phyloP scores from a whole-genome alignment of 1,139 yeast genomes.

The Suhomyces maxii region DNA sequence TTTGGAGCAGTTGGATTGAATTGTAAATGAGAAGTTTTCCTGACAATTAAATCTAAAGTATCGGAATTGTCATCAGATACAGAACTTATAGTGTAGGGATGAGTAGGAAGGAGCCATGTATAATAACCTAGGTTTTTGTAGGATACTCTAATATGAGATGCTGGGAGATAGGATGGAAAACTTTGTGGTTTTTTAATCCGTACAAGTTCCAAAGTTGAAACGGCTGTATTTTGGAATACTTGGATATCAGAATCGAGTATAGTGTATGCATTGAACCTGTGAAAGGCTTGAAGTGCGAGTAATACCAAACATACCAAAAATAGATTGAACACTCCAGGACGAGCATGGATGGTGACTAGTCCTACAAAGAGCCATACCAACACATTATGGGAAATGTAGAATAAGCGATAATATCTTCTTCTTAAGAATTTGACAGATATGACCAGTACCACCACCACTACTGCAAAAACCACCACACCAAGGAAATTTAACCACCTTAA shows the following conservation, averaged over 20 bases:
- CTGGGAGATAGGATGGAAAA: conserved; percentile 30
- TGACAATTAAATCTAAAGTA: conserved; percentile 26
- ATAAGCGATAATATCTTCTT: conserved; percentile 27
- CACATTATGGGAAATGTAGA: conserved; percentile 38
- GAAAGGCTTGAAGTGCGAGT: conserved; percentile 26
- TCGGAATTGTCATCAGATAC: conserved; percentile 14
- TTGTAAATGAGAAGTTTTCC: conserved; percentile 10
- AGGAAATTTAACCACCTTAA: conserved; percentile 51
- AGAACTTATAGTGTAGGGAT: conserved; percentile 39
- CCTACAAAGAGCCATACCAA: conserved; percentile 31
- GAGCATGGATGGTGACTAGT: conserved; percentile 40
- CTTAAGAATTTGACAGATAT: conserved; percentile 50
- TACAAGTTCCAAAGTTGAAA: conserved; percentile 27
- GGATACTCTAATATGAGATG: conserved; percentile 39
- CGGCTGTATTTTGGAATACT: conserved; percentile 12
- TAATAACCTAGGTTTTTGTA: conserved; percentile 14
- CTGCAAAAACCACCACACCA: conserved; percentile 58
- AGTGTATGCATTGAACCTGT: conserved; percentile 17
- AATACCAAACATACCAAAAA: conserved; percentile 22
- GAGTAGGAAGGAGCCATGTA: conserved; percentile 36
- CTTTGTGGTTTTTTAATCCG: conserved; percentile 25
- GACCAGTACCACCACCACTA: conserved; percentile 46
- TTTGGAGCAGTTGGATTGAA: conserved; percentile 15
- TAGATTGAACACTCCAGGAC: conserved; percentile 42
- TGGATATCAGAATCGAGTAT: conserved; percentile 10